Conservation (phyloP, 1,139 yeast genomes). For the Kurtzmaniella natalensis region DNA sequence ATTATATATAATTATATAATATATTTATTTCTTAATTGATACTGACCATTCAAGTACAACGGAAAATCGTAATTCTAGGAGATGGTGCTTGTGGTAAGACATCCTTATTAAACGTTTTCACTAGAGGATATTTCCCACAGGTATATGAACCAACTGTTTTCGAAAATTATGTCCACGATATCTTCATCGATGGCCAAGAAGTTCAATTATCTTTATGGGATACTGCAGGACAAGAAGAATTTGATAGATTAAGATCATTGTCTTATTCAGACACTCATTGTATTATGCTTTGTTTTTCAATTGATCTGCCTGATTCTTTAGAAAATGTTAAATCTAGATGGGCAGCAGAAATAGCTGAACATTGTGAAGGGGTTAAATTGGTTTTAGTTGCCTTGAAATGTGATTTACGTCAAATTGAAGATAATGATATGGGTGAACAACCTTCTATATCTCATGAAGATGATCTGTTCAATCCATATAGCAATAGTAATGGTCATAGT, state of each 20-base stretch:
- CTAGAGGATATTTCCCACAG: conserved; percentile 96
- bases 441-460: conserved; percentile 24
- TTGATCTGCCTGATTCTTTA: conserved; percentile 89
- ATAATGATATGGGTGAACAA: conserved; percentile 23
- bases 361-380: conserved; percentile 93
- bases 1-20: not conserved
- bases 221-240: conserved; percentile 98
- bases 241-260: conserved; percentile 83
- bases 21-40: not conserved
- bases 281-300: conserved; percentile 92
- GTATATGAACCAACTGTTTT: conserved; percentile 98
- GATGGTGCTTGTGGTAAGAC: conserved; percentile 98
- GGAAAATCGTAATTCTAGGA: conserved; percentile 73
- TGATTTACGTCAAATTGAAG: conserved; percentile 65
- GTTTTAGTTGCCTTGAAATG: conserved; percentile 93
- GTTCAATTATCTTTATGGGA: conserved; percentile 95
- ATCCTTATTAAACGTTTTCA: conserved; percentile 88
- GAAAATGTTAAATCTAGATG: conserved; percentile 91
- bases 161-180: conserved; percentile 96
- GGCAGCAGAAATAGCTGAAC: conserved; percentile 96
- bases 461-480: conserved; percentile 34
- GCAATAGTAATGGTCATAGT: conserved; percentile 11
- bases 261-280: conserved; percentile 95
- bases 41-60: conserved; percentile 8
- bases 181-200: conserved; percentile 90